These are phyloP conservation scores for Vigna angularis DNA, from an alignment of 306 rosid genomes.

Conservation along the genomic window DNA sequence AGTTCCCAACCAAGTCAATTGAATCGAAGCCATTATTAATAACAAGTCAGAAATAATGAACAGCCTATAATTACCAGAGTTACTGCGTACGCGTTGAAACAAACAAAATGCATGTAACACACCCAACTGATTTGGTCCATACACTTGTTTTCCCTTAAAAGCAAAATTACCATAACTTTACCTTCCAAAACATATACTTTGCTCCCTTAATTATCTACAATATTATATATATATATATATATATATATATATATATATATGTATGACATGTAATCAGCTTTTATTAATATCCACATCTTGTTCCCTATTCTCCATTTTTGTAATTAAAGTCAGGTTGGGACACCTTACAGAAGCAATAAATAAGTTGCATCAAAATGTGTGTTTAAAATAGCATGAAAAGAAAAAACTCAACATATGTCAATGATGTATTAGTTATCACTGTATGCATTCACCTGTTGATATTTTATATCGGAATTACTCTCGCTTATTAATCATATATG, in stretches of 20 bases:
- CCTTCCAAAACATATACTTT: constrained; percentile 10
- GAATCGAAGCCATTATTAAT: not conserved
- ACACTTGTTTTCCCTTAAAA: constrained; percentile 40
- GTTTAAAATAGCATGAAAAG: not conserved
- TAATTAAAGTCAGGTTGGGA: constrained; percentile 3
- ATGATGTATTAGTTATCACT: no score
- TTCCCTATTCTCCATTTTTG: not conserved
- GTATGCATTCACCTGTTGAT: not conserved
- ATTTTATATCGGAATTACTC: not conserved
- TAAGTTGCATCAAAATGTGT: not conserved
- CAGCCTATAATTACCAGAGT: not conserved
- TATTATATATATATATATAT: no score
- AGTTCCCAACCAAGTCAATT: not conserved
- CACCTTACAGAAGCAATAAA: not conserved
- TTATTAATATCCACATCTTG: not conserved
- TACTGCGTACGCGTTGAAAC: constrained; percentile 1
- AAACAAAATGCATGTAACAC: not conserved
- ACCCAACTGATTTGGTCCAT: constrained; percentile 35
- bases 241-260: no score
- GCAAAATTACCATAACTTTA: constrained; percentile 41
- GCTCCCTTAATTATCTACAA: not conserved
- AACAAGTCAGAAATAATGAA: not conserved
- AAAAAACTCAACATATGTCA: not conserved
- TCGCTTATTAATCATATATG: not conserved
- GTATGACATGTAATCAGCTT: not conserved